A percentile compares a stretch with the other conserved stretches of the same genome.
These are phyloP conservation scores for Ophiostoma angusticollis DNA, from an alignment of 2,329 filamentous ascomycete species.

Conservation along the genomic window DNA sequence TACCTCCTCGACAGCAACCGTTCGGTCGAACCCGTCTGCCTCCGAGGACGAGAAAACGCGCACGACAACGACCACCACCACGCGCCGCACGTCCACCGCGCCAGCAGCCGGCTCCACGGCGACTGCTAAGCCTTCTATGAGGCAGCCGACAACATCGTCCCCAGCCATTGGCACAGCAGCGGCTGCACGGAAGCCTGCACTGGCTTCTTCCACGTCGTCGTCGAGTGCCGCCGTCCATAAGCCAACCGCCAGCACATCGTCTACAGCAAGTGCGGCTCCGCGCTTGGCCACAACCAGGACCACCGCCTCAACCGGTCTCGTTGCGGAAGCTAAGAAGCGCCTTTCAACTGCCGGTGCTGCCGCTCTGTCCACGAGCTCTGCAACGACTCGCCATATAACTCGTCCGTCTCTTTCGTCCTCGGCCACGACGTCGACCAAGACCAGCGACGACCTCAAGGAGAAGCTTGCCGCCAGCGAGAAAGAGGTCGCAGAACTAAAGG, in stretches of 20 bases:
- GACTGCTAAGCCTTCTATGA: conserved; percentile 2
- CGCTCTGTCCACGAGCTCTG: conserved; percentile 25
- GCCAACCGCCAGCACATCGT: conserved; percentile 23
- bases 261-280: conserved; percentile 21
- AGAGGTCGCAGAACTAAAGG: conserved; percentile 43
- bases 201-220: conserved; percentile 7
- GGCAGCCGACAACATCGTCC: conserved; percentile 1
- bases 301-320: conserved; percentile 23
- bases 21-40: conserved; percentile 22
- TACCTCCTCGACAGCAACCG: conserved; percentile 19
- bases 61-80: conserved; percentile 12
- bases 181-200: conserved; percentile 21
- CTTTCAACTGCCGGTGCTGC: conserved; percentile 37
- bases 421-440: conserved; percentile 35
- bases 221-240: conserved; percentile 16
- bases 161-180: conserved; percentile 16
- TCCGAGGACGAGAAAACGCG: conserved; percentile 27
- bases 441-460: conserved; percentile 46
- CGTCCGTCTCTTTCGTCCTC: conserved; percentile 23
- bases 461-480: conserved; percentile 46
- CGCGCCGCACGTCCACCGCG: conserved; percentile 23
- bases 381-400: conserved; percentile 28
- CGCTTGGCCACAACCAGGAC: conserved; percentile 20
- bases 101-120: conserved; percentile 12
- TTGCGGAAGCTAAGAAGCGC: conserved; percentile 42